A percentile compares a stretch with the other conserved stretches of the same genome.
phyloP scores from a whole-genome alignment of 1,139 yeast genomes.

The Zygoascus hellenicus region DNA sequence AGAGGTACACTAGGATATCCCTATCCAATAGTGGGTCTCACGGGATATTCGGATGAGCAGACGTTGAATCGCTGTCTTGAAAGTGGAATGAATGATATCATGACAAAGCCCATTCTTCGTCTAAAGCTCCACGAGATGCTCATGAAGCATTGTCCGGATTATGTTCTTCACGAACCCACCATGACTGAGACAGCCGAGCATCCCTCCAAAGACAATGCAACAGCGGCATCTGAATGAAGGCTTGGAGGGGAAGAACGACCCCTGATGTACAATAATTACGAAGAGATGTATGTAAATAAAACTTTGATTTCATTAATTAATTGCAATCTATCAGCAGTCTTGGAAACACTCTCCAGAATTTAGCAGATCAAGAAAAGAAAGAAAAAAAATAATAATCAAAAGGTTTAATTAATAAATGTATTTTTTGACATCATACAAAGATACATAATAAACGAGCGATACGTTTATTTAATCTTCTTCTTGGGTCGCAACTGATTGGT shows the following conservation, averaged over 20 bases:
- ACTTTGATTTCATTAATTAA: too few relatives aligned
- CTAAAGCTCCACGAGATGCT: constrained; percentile 50
- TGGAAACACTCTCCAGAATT: too few relatives aligned
- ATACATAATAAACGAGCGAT: constrained; percentile 4
- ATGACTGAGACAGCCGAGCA: constrained; percentile 1
- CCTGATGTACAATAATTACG: too few relatives aligned
- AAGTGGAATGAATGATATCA: constrained; percentile 83
- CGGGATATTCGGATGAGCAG: constrained; percentile 89
- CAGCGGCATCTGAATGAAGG: too few relatives aligned
- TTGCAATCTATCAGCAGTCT: too few relatives aligned
- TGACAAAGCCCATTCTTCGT: constrained; percentile 81
- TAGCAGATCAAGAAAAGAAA: too few relatives aligned
- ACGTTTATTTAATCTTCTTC: constrained; percentile 60
- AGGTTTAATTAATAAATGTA: constrained; percentile 1
- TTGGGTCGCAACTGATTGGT: constrained; percentile 99
- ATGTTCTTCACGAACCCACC: constrained; percentile 17
- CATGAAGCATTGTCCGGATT: constrained; percentile 32
- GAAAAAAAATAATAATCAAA: too few relatives aligned
- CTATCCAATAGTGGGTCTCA: constrained; percentile 83
- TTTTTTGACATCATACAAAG: constrained; percentile 3
- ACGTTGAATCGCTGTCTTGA: constrained; percentile 71
- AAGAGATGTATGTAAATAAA: too few relatives aligned
- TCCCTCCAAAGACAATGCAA: too few relatives aligned
- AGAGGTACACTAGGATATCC: constrained; percentile 57
- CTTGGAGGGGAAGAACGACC: too few relatives aligned